These are phyloP conservation scores for Stereocaulon alpinum DNA, from an alignment of 495 filamentous ascomycete genomes.

Conservation along the genomic window DNA sequence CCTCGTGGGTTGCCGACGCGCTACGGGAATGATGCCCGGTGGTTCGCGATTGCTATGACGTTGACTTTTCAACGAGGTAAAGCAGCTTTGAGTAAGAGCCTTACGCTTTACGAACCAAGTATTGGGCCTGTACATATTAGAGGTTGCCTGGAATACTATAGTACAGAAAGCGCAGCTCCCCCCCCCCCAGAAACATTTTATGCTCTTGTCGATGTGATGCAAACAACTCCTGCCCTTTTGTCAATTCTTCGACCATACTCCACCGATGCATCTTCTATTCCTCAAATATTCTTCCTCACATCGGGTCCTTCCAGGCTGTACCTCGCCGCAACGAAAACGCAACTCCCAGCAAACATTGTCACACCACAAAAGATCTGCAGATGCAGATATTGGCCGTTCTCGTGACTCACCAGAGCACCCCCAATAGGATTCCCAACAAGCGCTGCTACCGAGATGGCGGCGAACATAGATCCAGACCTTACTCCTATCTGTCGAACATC, in stretches of 20 bases:
- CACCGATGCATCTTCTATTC: neutral
- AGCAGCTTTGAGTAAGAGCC: no score
- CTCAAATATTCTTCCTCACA: conserved; percentile 26
- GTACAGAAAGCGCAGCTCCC: neutral
- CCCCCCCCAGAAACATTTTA: neutral
- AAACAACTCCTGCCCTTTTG: neutral
- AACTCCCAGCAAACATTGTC: conserved; percentile 42
- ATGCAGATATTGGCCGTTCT: conserved; percentile 46
- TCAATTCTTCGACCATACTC: neutral
- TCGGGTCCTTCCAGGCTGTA: conserved; percentile 29
- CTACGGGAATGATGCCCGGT: neutral
- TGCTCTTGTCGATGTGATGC: neutral
- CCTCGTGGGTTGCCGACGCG: neutral
- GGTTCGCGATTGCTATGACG: no score
- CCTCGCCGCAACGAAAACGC: conserved; percentile 38
- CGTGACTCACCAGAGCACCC: conserved; percentile 49
- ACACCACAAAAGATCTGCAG: conserved; percentile 60
- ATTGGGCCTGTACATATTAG: no score
- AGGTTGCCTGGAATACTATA: no score
- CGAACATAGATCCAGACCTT: conserved; percentile 58
- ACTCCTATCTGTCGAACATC: conserved; percentile 64
- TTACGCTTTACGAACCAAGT: neutral
- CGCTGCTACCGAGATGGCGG: conserved; percentile 51
- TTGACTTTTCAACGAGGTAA: no score
- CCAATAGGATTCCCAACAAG: conserved; percentile 64